Evolutionary conservation across 257 asterid species (phyloP), one percentile per base, ranked within the genome.

Genomic region (Paulownia fortunei): DNA sequence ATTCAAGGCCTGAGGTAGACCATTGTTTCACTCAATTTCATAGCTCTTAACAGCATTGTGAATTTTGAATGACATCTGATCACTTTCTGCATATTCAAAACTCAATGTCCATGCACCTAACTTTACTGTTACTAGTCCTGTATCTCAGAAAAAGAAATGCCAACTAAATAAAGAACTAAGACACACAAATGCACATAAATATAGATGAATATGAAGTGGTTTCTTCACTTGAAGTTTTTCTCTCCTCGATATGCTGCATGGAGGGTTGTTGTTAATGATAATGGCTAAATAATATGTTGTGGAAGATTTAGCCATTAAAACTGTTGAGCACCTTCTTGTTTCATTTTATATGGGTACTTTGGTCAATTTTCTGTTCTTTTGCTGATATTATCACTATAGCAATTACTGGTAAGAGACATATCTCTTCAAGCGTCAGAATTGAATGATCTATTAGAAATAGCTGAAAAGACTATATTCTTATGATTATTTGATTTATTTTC

Each of bases 1-100:
- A 87, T 84, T 93, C 99, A 51, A 88, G 81, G 61, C 99, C 99
- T 3, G 98, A 95, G 98, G 99, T 94, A 87, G 62, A 69, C 27
- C 62, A 61, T 58, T 58, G 23, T 8, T 73, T 65, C 76, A 46
- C 68, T 78, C 63, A 49, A 78, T 24, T 19, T 39, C 44, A n/a
- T 9, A 37, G n/a, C 75, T 56, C 52, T 36, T 11, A 23, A 56
- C 15, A 39, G 73, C 32, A 67, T 3, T 59, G 1, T 24, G 32
- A 55, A 73, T 19, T 63, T 56, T 24, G 3, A 16, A 12, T 65
- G 13, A 26, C 62, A 11, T 59, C 39, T 55, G 10, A 42, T 55
- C 34, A 24, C 13, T 30, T 32, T 27, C 30, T 64, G 67, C 76
- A 39, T 30, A 5, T 41, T 30, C 19, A 19, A 18, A 52, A 62